phyloP scores from a whole-genome alignment of 306 rosid species.

The Cercis canadensis region DNA sequence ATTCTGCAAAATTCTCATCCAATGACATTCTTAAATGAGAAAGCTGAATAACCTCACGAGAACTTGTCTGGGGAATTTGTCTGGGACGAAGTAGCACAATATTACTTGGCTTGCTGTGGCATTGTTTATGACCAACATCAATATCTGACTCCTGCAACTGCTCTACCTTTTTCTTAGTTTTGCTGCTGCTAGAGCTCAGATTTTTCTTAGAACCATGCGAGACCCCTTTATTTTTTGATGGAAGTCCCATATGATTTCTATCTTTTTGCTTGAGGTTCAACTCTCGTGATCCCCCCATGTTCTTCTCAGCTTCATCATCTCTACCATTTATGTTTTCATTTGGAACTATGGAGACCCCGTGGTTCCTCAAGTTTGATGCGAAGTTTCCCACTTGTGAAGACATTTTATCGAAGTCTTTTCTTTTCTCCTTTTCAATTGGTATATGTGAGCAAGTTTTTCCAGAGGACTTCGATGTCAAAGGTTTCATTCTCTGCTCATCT shows the following conservation, averaged over 20 bases:
- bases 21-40: constrained; percentile 45
- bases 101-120: constrained; percentile 41
- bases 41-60: constrained; percentile 41
- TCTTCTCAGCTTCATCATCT: constrained; percentile 44
- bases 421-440: constrained; percentile 49
- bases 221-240: constrained; percentile 39
- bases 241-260: constrained; percentile 40
- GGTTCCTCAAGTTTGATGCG: constrained; percentile 42
- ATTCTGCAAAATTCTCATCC: constrained; percentile 48
- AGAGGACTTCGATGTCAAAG: constrained; percentile 44
- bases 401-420: constrained; percentile 33
- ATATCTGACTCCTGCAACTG: constrained; percentile 39
- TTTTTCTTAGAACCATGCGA: constrained; percentile 45
- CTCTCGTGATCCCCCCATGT: constrained; percentile 45
- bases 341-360: constrained; percentile 41
- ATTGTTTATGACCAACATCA: constrained; percentile 41
- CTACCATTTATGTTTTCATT: constrained; percentile 39
- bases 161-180: constrained; percentile 47
- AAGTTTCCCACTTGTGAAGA: constrained; percentile 43
- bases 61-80: constrained; percentile 44
- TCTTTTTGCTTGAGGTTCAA: constrained; percentile 50
- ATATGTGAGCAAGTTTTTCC: constrained; percentile 44
- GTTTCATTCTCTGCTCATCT: constrained; percentile 46
- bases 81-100: constrained; percentile 59
- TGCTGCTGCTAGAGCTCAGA: constrained; percentile 34